Base-by-base conservation (phyloP, 2,329 filamentous ascomycete genomes). In the Penicillium palitans region DNA sequence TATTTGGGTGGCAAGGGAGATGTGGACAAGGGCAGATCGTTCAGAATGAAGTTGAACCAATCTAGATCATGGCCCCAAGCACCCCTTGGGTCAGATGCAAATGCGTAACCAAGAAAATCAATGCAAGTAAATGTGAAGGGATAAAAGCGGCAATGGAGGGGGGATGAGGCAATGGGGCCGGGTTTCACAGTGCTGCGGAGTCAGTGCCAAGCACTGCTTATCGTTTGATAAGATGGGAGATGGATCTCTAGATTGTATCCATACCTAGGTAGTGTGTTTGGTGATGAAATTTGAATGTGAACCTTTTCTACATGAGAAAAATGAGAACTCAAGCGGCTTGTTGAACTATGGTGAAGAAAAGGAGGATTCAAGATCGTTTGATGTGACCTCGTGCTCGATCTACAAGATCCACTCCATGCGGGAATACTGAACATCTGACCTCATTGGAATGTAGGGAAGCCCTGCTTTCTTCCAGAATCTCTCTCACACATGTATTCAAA, bases 131-230 rank as follows among this genome's bases (percentile, higher is more conserved):
- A 48, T 58, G 55, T 58, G 56, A 56, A 60, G 54, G 56, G 61
- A 56, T 49, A 51, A 58, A 59, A 61, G 50, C 56, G 55, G 61
- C 56, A 60, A 65, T 61, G 62, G 59, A 60, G 58, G 62, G 62
- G 51, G 60, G 59, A 64, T 62, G 65, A 61, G 63, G 64, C 61
- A 62, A 61, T 61, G 52, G 59, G 63, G 59, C 54, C 57, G 52
- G 50, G 61, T 63, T 57, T 66, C 62, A 63, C 59, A 58, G 45
- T 58, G 46, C 24, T 62, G 65, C 61, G 63, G 64, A 65, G 64
- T 66, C 59, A 50, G 52, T 54, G 65, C 63, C 62, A 61, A 66
- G 64, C 52, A 46, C 50, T 42, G 54, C 61, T 67, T 65, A 67
- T 67, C 65, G 46, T 17, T 56, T 55, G 63, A 65, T 66, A 64